phyloP scores from a whole-genome alignment of 176 grass and related monocot genomes.

The Hordeum marinum region DNA sequence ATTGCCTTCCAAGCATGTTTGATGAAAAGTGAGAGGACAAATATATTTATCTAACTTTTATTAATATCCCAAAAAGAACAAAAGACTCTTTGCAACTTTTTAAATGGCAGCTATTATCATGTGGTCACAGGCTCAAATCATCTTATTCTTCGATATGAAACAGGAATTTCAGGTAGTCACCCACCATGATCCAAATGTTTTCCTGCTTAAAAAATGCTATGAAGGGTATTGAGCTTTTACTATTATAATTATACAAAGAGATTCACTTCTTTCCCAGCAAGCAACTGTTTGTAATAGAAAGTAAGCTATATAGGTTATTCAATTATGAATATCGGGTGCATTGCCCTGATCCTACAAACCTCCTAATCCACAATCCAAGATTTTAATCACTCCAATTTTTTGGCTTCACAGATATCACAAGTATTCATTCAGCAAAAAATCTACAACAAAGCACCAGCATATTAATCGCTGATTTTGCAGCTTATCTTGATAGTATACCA shows the following conservation, averaged over 20 bases:
- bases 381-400: not conserved
- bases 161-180: not conserved
- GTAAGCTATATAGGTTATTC: not conserved
- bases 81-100: not conserved
- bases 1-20: not conserved
- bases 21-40: constrained; percentile 3
- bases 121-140: not conserved
- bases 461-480: not conserved
- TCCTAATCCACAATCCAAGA: not conserved
- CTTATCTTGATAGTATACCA: not conserved
- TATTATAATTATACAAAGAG: not conserved
- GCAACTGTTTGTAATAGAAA: not conserved
- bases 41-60: not conserved
- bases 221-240: not conserved
- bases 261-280: not conserved
- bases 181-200: no score
- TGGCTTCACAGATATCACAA: not conserved
- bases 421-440: constrained; percentile 6
- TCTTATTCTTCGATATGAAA: not conserved
- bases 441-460: not conserved
- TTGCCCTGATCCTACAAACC: not conserved
- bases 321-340: not conserved
- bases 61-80: not conserved
- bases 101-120: not conserved
- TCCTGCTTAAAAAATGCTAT: not conserved